phyloP scores from a whole-genome alignment of 148 eudicot genomes.

The Heliosperma pusillum region DNA sequence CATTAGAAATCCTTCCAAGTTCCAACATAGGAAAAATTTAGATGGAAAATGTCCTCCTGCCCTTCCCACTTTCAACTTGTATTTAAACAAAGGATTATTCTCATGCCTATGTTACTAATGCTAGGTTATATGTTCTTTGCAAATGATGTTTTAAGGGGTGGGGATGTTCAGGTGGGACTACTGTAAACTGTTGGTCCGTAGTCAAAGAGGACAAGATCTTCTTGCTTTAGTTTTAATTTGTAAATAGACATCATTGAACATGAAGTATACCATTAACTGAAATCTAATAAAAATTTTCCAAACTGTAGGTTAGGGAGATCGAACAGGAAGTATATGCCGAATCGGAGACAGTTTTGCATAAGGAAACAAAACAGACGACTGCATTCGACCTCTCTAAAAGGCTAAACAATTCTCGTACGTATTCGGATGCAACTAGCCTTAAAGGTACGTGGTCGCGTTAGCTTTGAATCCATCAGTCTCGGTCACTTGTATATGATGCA shows the following conservation, averaged over 20 bases:
- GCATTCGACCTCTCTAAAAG: conserved; percentile 73
- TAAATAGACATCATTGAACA: neutral
- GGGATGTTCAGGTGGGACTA: neutral
- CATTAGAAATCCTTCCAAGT: too few relatives aligned
- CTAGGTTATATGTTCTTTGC: neutral
- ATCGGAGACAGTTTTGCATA: conserved; percentile 52
- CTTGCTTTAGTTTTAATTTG: neutral
- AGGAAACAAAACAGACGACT: conserved; percentile 70
- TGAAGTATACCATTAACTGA: neutral
- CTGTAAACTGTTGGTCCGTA: neutral
- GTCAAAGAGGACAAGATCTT: neutral
- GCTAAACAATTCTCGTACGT: conserved; percentile 51
- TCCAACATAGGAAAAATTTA: neutral
- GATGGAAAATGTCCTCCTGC: neutral
- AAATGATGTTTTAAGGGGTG: too few relatives aligned
- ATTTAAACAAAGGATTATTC: neutral
- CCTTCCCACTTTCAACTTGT: neutral
- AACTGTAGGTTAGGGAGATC: conserved; percentile 69
- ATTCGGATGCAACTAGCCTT: conserved; percentile 60
- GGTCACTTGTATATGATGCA: neutral
- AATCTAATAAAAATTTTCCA: neutral
- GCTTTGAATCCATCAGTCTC: neutral
- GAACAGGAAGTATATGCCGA: conserved; percentile 54
- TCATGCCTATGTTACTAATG: neutral
- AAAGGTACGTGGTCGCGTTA: conserved; percentile 43